Conservation (phyloP, 148 eudicot species). For the Rhododendron ferrugineum region DNA sequence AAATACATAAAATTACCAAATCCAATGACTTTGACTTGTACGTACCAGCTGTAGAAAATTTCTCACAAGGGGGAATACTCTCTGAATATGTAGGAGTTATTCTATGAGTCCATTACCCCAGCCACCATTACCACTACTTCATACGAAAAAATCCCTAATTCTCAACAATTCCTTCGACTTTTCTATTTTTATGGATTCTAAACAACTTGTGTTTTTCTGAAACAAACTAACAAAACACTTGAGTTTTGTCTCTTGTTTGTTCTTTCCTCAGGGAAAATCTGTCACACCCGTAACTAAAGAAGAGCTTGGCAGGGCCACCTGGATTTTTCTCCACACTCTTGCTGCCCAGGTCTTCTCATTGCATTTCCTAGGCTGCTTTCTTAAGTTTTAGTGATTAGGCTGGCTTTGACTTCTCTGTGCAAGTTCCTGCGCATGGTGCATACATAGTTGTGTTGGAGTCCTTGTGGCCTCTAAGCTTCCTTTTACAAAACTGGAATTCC, state of each 20-base stretch:
- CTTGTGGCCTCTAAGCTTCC: neutral
- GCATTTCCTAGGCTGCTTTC: conserved; percentile 4
- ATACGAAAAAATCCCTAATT: neutral
- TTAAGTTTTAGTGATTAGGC: neutral
- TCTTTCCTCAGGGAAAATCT: conserved; percentile 39
- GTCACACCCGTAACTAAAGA: conserved; percentile 63
- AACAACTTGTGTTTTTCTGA: neutral
- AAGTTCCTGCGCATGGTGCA: neutral
- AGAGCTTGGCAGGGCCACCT: conserved; percentile 89
- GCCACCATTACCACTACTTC: neutral
- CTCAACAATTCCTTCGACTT: neutral
- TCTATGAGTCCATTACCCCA: neutral
- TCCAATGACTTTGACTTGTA: neutral
- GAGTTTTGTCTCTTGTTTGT: neutral
- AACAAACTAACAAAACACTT: neutral
- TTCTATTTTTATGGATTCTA: neutral
- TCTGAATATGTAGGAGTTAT: neutral
- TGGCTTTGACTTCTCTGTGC: neutral
- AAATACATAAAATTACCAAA: neutral
- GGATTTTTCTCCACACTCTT: conserved; percentile 95
- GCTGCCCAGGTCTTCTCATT: conserved; percentile 70
- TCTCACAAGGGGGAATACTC: neutral
- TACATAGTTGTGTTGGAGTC: neutral
- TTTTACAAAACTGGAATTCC: neutral
- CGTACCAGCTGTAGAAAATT: neutral